Percentiles rank a stretch among this genome's conserved stretches.
These are phyloP conservation scores for Podaxis sp. DNA, from an alignment of 768 basidiomycete genomes.

Conservation along the genomic window DNA sequence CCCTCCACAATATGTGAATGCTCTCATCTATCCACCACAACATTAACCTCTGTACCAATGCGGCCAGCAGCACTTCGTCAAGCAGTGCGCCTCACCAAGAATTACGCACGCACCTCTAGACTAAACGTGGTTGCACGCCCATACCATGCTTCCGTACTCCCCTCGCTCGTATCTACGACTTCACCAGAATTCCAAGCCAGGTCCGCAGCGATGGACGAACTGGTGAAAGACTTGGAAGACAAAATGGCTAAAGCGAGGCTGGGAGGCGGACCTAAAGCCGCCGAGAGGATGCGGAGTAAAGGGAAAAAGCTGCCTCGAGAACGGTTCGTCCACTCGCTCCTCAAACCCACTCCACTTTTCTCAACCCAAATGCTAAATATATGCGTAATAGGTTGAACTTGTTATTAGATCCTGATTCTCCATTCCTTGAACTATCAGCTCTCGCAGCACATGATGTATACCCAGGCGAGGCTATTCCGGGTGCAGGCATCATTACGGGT, in stretches of 20 bases:
- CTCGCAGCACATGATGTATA: constrained; percentile 90
- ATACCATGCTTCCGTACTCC: constrained; percentile 73
- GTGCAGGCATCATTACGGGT: constrained; percentile 89
- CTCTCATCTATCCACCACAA: not conserved
- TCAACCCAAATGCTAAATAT: not conserved
- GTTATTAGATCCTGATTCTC: constrained; percentile 80
- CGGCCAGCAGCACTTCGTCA: constrained; percentile 1
- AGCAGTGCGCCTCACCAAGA: not conserved
- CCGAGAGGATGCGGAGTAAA: constrained; percentile 66
- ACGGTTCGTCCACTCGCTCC: constrained; percentile 41
- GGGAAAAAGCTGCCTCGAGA: constrained; percentile 84
- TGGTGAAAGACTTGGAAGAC: constrained; percentile 60
- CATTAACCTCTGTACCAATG: constrained; percentile 7
- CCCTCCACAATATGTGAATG: not conserved
- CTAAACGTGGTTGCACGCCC: constrained; percentile 15
- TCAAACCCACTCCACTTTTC: not conserved
- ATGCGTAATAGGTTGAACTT: constrained; percentile 50
- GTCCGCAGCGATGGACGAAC: constrained; percentile 61
- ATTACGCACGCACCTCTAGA: not conserved
- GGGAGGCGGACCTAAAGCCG: constrained; percentile 75
- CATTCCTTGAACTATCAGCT: constrained; percentile 85
- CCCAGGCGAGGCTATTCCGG: constrained; percentile 67
- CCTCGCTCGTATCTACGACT: constrained; percentile 62
- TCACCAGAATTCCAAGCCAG: constrained; percentile 71
- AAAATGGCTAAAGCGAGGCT: constrained; percentile 55